Base-by-base conservation (phyloP, 176 grass and related monocot genomes). In the Zizania latifolia region DNA sequence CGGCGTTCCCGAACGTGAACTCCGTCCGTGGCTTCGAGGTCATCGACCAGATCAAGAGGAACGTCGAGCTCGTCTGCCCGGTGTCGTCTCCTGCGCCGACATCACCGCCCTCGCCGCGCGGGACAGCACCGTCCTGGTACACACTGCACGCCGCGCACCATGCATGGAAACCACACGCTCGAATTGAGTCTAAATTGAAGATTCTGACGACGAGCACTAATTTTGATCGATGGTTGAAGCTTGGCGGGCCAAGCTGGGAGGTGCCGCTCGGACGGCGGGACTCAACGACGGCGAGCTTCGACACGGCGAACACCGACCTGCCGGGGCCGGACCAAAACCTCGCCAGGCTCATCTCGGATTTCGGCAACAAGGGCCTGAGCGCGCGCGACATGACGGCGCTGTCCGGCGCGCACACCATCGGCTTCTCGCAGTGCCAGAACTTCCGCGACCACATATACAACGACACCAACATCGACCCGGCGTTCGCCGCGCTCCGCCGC, bases 401-500 rank as follows among this genome's bases (percentile, higher is more conserved):
- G 10, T 97, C 93, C 0, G 93, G 93, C 28, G 87, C 87, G 31
- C 93, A 93, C 87, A 97, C 87, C 43, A 78, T 97, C 74, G 93
- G 93, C 30, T 89, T 78, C 45, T 60, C 84, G 8, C 93, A 82
- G 51, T 92, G 93, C 87, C 15, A 34, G 34, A 88, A 57, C 76
- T 97, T 97, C 82, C 82, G 87, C 13, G 66, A 0, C 71, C 93
- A 59, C 87, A 84, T 92, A 71, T 88, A 90, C 87, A 86, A 81
- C 54, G 87, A 81, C 45, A 61, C 90, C 61, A 8, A 90, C 81
- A 59, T 97, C 63, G 29, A 88, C 38, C 1, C 85, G 17, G 4
- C 57, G 4, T 92, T 97, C 74, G 85, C 84, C 10, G 1, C 68
- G 46, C 66, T 78, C 28, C 81, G 71, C 7, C 51, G 33, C 68